Base-by-base conservation (phyloP, 495 filamentous ascomycete genomes). In the Penicillium malachiteum region DNA sequence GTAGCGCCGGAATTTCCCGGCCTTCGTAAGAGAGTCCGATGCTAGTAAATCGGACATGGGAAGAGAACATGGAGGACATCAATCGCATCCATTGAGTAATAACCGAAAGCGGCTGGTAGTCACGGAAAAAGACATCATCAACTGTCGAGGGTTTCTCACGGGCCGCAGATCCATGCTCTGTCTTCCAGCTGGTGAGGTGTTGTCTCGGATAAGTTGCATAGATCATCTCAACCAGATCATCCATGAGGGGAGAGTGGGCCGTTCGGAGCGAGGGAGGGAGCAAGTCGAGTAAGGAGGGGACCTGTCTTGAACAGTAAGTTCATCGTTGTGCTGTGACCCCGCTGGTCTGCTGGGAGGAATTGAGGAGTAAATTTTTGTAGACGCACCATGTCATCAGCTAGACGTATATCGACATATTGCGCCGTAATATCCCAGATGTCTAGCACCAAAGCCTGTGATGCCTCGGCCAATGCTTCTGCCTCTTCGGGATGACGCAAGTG, bases 391-490 rank as follows among this genome's bases (percentile, higher is more conserved):
- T 88, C 86, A 66, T 90, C 82, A 33, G 87, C 76, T 30, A 97
- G 67, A 34, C 92, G 79, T 32, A 97, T 87, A 70, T 98, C 94
- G n/a, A 92, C 90, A 77, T 85, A 93, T 40, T 90, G 78, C 7
- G 86, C 77, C 3, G 86, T 90, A 48, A 89, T 91, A 14, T 87
- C 86, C 94, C 94, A 98, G 3, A 96, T 84, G 68, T 98, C 94
- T 7, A 97, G 71, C 57, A 92, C 84, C 32, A 97, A 80, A 38
- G 86, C 83, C 43, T 88, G 81, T 8, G 87, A 75, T 13, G 91
- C 94, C 53, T 87, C 79, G 10, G 86, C 82, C 54, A 98, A 74
- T 3, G 87, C 86, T 42, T 74, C 73, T 49, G 89, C 88, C 60
- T 98, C 89, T 26, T 85, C 79, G 10, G 76, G 63, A 43, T 82